Evolutionary conservation across 768 basidiomycete genomes (phyloP).

Genomic region (Tulasnella sp.): DNA sequence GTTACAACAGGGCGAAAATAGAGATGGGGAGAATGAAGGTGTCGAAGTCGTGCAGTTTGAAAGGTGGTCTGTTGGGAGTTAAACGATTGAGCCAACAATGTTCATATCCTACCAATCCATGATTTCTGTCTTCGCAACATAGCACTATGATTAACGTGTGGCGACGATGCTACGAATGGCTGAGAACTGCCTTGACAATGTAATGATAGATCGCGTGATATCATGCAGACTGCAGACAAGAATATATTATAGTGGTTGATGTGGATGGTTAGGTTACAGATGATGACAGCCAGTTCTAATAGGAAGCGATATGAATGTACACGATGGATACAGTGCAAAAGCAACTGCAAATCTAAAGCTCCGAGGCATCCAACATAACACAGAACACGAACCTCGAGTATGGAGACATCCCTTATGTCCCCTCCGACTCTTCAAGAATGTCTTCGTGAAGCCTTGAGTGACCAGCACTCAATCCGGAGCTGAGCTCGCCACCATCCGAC

Average conservation of each 20-base stretch:
- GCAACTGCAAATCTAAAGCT: background rate
- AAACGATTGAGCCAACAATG: background rate
- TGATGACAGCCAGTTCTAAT: too few relatives aligned
- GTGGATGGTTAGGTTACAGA: too few relatives aligned
- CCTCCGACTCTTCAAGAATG: constrained; percentile 1
- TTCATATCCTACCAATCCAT: too few relatives aligned
- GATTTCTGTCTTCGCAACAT: too few relatives aligned
- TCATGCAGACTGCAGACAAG: too few relatives aligned
- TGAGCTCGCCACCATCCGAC: background rate
- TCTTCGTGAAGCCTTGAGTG: background rate
- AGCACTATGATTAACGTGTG: too few relatives aligned
- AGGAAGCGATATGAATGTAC: too few relatives aligned
- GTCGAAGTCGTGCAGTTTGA: constrained; percentile 1
- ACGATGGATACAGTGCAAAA: too few relatives aligned
- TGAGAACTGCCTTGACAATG: too few relatives aligned
- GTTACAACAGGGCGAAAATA: background rate
- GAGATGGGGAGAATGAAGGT: background rate
- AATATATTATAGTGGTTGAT: too few relatives aligned
- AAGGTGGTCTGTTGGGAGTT: constrained; percentile 7
- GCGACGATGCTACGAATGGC: too few relatives aligned
- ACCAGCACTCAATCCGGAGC: background rate
- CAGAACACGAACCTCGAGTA: background rate
- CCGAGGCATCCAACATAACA: background rate
- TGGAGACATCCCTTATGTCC: background rate
- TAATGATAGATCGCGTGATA: too few relatives aligned